Evolutionary conservation across 202 grass and related monocot genomes (phyloP), one percentile per base, ranked within the genome.

Genomic region (Carex sylvatica): DNA sequence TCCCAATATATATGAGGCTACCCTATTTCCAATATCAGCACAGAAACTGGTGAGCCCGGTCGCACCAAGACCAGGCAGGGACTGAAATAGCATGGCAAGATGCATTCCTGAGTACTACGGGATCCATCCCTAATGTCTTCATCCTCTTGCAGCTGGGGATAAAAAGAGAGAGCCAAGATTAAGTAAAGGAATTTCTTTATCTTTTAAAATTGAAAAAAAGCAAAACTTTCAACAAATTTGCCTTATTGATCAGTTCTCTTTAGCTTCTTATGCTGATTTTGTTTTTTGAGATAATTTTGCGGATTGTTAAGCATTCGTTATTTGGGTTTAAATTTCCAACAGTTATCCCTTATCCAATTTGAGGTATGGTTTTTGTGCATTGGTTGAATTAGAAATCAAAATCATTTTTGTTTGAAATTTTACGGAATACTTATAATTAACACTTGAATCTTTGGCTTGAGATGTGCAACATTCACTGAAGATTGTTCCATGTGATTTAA

Each of bases 141-240:
- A 80, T 31, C 26, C 74, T 86, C 14, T 86, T 86, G 28, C 84
- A 86, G 13, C 84, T 86, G 44, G 1, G 47, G 44, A 72, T 4
- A 71, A 3, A 66, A 16, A 66, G 14, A 22, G 26, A 15, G 5
- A 70, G 9, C 23, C 42, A 13, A 13, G 10, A 46, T 47, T 71
- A 4, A 13, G 23, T 3, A 13, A n/a, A 0, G 19, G 9, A 19
- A 44, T 7, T 46, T 70, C 35, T 44, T 11, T 7, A 46, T 42
- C 66, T 68, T 16, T 67, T 31, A 36, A 15, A 35, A 67, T 67
- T 33, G 26, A 28, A 28, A 13, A 68, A n/a, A 18, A 2, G 2
- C 13, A 67, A 35, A 40, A n/a, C 23, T 38, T 68, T 5, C 36
- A 18, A 6, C 31, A 65, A 6, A 33, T 65, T 31, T 14, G 23